Evolutionary conservation across 768 basidiomycete genomes (phyloP).

Genomic region (Mycena floridula): DNA sequence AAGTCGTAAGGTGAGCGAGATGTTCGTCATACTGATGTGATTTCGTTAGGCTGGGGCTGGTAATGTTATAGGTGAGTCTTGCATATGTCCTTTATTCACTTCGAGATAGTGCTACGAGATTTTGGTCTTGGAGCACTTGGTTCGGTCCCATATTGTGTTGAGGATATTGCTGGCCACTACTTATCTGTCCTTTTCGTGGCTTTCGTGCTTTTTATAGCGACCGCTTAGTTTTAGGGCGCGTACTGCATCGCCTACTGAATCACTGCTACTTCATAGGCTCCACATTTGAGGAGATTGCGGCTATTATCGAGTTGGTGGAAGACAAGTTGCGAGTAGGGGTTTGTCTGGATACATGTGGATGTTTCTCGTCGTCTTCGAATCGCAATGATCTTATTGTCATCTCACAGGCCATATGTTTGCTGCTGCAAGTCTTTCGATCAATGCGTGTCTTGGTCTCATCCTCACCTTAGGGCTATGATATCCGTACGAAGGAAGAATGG

Average conservation of each 20-base stretch:
- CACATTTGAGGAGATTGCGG: slow-evolving; percentile 57
- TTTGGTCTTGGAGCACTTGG: too few species aligned
- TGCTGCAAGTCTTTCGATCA: slow-evolving; percentile 40
- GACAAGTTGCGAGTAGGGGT: slow-evolving; percentile 75
- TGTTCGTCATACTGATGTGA: too few species aligned
- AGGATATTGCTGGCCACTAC: too few species aligned
- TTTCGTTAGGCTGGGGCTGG: slow-evolving; percentile 7
- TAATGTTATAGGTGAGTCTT: slow-evolving; percentile 2
- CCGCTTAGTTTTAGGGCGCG: too few species aligned
- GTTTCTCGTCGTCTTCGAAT: neutral
- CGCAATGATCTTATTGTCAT: neutral
- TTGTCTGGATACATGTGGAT: slow-evolving; percentile 79
- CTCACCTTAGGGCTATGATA: slow-evolving; percentile 63
- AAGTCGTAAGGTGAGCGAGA: too few species aligned
- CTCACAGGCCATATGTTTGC: slow-evolving; percentile 63
- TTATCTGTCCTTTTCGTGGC: too few species aligned
- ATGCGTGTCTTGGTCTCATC: neutral
- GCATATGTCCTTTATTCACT: neutral
- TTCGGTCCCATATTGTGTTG: too few species aligned
- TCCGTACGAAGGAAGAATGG: slow-evolving; percentile 68
- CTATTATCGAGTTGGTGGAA: slow-evolving; percentile 63
- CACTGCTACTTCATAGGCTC: slow-evolving; percentile 54
- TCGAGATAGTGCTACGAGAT: too few species aligned
- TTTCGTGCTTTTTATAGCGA: too few species aligned
- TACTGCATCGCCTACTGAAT: too few species aligned